Evolutionary conservation across 2,329 filamentous ascomycete genomes (phyloP).

Genomic region (Pseudocercospora macadamiae): DNA sequence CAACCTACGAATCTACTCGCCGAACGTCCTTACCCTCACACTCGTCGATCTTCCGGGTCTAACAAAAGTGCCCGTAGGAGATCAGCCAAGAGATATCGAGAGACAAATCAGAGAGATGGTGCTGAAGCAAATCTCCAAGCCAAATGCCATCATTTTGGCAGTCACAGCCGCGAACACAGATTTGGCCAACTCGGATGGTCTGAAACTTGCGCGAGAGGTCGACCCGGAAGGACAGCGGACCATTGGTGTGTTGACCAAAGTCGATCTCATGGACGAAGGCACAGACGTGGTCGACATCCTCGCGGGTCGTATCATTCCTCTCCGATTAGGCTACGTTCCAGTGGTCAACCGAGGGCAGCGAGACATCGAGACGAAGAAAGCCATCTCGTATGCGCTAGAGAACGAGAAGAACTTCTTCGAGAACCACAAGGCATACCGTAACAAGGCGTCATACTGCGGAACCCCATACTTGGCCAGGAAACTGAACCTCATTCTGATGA

Average conservation of each 20-base stretch:
- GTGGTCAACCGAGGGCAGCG: slow-evolving; percentile 97
- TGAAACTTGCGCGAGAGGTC: slow-evolving; percentile 95
- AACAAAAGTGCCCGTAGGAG: slow-evolving; percentile 94
- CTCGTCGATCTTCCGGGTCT: slow-evolving; percentile 94
- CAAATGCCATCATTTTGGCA: slow-evolving; percentile 95
- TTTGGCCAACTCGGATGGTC: slow-evolving; percentile 95
- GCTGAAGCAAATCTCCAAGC: slow-evolving; percentile 96
- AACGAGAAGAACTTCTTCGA: slow-evolving; percentile 97
- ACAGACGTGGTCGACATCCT: slow-evolving; percentile 99
- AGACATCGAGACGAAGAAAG: slow-evolving; percentile 98
- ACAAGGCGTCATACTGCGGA: slow-evolving; percentile 98
- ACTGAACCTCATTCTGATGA: slow-evolving; percentile 98
- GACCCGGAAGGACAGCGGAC: slow-evolving; percentile 97
- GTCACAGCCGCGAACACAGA: slow-evolving; percentile 97
- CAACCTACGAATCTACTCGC: slow-evolving; percentile 97
- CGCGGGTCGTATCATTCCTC: slow-evolving; percentile 92
- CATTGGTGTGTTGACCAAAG: slow-evolving; percentile 97
- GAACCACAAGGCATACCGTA: slow-evolving; percentile 96
- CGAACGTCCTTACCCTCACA: slow-evolving; percentile 94
- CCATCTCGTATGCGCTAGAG: slow-evolving; percentile 86
- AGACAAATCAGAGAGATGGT: slow-evolving; percentile 97
- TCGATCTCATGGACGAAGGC: slow-evolving; percentile 98
- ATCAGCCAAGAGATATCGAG: slow-evolving; percentile 96
- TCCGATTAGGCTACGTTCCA: slow-evolving; percentile 92
- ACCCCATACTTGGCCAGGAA: slow-evolving; percentile 96